Evolutionary conservation across 176 grass and related monocot genomes (phyloP).

Genomic region (Carex littledalei): DNA sequence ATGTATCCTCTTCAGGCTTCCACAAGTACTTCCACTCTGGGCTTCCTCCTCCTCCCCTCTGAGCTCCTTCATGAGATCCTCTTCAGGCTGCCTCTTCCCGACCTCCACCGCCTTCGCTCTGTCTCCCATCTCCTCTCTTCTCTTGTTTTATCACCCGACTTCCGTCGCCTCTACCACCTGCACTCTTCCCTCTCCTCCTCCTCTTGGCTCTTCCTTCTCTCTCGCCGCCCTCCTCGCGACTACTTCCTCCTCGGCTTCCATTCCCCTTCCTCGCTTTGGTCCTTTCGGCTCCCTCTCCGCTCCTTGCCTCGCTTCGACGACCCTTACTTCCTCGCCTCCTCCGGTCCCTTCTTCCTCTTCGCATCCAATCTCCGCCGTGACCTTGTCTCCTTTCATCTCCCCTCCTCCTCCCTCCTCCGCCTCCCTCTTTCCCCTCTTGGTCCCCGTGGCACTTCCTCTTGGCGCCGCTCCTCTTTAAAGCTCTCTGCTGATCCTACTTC

Average conservation of each 20-base stretch:
- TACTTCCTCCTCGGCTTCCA: conserved; percentile 79
- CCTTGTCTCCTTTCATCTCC: conserved; percentile 65
- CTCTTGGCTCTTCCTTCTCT: conserved; percentile 87
- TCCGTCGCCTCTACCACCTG: conserved; percentile 26
- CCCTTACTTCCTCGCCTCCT: conserved; percentile 86
- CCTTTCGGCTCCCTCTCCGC: conserved; percentile 60
- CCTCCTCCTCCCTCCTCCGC: conserved; percentile 40
- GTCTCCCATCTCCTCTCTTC: conserved; percentile 42
- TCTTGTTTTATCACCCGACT: conserved; percentile 19
- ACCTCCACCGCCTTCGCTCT: conserved; percentile 58
- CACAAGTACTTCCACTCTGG: not conserved
- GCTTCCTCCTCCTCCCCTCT: conserved; percentile 49
- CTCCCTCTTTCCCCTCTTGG: conserved; percentile 82
- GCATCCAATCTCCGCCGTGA: conserved; percentile 80
- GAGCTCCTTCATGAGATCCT: conserved; percentile 51
- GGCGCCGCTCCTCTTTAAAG: conserved; percentile 83
- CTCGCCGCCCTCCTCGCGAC: conserved; percentile 65
- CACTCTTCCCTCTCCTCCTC: conserved; percentile 34
- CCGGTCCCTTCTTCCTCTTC: conserved; percentile 77
- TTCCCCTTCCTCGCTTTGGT: conserved; percentile 69
- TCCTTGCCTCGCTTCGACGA: conserved; percentile 71
- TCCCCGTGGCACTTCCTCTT: conserved; percentile 81
- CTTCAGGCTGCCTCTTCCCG: conserved; percentile 48
- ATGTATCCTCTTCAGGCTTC: not conserved
- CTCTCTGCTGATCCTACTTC: conserved; percentile 67